Evolutionary conservation across 2,329 filamentous ascomycete genomes (phyloP).

Genomic region (Chalaropsis ovoidea): DNA sequence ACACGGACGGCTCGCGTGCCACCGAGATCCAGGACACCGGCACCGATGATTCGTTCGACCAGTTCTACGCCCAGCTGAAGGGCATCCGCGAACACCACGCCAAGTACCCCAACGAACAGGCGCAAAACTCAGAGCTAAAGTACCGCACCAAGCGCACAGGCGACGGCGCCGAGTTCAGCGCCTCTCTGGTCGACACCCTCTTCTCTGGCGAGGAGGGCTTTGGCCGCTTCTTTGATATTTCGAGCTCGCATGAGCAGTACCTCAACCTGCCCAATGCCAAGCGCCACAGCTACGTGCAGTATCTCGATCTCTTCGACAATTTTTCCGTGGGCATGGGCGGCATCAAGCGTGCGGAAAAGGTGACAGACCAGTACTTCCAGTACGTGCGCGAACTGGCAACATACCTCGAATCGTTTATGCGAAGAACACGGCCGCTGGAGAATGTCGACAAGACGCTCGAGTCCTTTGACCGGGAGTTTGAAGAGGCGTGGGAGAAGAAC

Average conservation of each 20-base stretch:
- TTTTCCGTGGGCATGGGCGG: slow-evolving; percentile 65
- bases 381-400: slow-evolving; percentile 71
- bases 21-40: slow-evolving; percentile 77
- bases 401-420: slow-evolving; percentile 83
- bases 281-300: slow-evolving; percentile 80
- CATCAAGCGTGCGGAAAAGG: slow-evolving; percentile 70
- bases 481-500: slow-evolving; percentile 68
- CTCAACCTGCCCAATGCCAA: slow-evolving; percentile 82
- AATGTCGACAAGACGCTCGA: slow-evolving; percentile 69
- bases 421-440: slow-evolving; percentile 73
- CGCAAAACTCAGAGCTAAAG: slow-evolving; percentile 87
- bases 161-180: slow-evolving; percentile 42
- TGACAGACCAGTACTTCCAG: slow-evolving; percentile 84
- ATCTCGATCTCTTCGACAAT: slow-evolving; percentile 80
- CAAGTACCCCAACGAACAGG: slow-evolving; percentile 84
- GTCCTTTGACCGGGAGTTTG: slow-evolving; percentile 74
- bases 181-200: slow-evolving; percentile 70
- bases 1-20: slow-evolving; percentile 59
- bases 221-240: slow-evolving; percentile 86
- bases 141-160: slow-evolving; percentile 63
- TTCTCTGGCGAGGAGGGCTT: slow-evolving; percentile 95
- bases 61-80: slow-evolving; percentile 78
- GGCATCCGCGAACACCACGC: slow-evolving; percentile 80
- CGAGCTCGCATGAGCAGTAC: slow-evolving; percentile 72
- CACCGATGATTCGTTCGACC: slow-evolving; percentile 74